A percentile compares a stretch with the other conserved stretches of the same genome.
Evolutionary conservation across 1,284 basidiomycete species (phyloP).

Genomic region (Erythrobasidium hasegawianum): DNA sequence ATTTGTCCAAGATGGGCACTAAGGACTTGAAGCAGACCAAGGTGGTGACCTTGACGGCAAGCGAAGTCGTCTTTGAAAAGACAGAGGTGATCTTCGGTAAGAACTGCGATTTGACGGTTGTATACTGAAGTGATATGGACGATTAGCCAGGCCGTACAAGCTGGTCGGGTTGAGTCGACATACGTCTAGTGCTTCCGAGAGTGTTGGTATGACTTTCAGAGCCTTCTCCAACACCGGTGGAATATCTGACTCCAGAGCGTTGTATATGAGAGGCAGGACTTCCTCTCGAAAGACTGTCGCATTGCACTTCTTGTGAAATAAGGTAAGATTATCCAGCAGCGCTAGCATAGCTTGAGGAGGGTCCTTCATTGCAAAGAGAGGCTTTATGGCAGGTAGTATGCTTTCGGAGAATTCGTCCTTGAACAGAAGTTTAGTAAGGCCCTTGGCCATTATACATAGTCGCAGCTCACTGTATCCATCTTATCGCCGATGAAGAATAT

Average conservation of each 20-base stretch:
- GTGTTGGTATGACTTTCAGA: slow-evolving; percentile 72
- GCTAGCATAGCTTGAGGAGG: slow-evolving; percentile 90
- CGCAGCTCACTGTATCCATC: slow-evolving; percentile 54
- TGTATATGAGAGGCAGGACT: slow-evolving; percentile 90
- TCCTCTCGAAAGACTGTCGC: slow-evolving; percentile 83
- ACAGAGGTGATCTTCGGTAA: slow-evolving; percentile 76
- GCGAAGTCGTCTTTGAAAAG: slow-evolving; percentile 46
- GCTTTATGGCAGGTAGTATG: slow-evolving; percentile 82
- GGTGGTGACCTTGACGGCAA: slow-evolving; percentile 43
- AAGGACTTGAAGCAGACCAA: slow-evolving; percentile 76
- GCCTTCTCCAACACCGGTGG: slow-evolving; percentile 86
- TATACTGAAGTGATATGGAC: slow-evolving; percentile 27
- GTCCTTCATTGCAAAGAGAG: slow-evolving; percentile 85
- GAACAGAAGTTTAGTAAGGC: no score
- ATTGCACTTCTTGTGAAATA: slow-evolving; percentile 86
- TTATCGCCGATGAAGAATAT: slow-evolving; percentile 85
- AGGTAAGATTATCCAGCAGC: slow-evolving; percentile 77
- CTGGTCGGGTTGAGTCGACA: neutral
- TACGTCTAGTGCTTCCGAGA: slow-evolving; percentile 83
- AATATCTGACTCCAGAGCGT: slow-evolving; percentile 89
- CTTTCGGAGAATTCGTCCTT: slow-evolving; percentile 73
- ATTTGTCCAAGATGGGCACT: slow-evolving; percentile 91
- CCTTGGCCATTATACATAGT: no score
- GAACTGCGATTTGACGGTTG: slow-evolving; percentile 59
- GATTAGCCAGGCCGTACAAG: neutral